Percentiles rank a stretch among this genome's conserved stretches.
These are phyloP conservation scores for Eucommia ulmoides DNA, from an alignment of 257 asterid species.

Conservation along the genomic window DNA sequence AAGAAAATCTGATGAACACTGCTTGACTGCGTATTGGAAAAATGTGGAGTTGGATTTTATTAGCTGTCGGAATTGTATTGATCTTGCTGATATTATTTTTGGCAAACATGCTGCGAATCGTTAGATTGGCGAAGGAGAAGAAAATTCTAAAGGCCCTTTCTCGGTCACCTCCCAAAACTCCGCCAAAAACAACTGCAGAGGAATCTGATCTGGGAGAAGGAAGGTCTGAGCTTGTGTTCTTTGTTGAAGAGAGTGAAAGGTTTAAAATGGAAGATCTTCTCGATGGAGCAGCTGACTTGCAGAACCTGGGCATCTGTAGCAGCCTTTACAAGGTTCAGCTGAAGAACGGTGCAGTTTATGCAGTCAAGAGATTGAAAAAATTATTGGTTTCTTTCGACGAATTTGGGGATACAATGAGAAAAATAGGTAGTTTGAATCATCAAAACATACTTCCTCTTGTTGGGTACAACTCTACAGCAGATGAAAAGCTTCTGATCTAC, in stretches of 20 bases:
- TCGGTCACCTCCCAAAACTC: conserved; percentile 10
- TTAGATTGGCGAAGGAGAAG: conserved; percentile 5
- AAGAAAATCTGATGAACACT: too few species aligned
- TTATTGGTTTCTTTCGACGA: conserved; percentile 21
- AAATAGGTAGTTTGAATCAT: conserved; percentile 32
- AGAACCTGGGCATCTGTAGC: conserved; percentile 20
- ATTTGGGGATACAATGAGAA: conserved; percentile 26
- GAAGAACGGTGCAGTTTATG: conserved; percentile 14
- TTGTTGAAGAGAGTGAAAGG: conserved; percentile 25
- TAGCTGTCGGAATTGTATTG: conserved; percentile 10
- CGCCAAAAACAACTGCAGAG: conserved; percentile 8
- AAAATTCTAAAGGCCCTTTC: conserved; percentile 3
- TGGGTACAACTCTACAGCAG: conserved; percentile 22
- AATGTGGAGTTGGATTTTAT: not conserved
- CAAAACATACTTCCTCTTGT: conserved; percentile 31
- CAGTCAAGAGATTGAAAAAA: conserved; percentile 33
- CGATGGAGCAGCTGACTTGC: conserved; percentile 27
- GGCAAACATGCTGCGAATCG: not conserved
- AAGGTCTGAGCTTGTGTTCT: conserved; percentile 32
- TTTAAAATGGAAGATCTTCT: conserved; percentile 32
- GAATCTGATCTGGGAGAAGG: conserved; percentile 8
- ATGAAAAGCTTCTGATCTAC: conserved; percentile 32
- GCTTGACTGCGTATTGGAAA: too few species aligned
- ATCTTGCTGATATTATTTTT: conserved; percentile 6
- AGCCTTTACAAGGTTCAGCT: conserved; percentile 29